Evolutionary conservation across 2,329 filamentous ascomycete genomes (phyloP).

Genomic region (Xenoacremonium recifei): DNA sequence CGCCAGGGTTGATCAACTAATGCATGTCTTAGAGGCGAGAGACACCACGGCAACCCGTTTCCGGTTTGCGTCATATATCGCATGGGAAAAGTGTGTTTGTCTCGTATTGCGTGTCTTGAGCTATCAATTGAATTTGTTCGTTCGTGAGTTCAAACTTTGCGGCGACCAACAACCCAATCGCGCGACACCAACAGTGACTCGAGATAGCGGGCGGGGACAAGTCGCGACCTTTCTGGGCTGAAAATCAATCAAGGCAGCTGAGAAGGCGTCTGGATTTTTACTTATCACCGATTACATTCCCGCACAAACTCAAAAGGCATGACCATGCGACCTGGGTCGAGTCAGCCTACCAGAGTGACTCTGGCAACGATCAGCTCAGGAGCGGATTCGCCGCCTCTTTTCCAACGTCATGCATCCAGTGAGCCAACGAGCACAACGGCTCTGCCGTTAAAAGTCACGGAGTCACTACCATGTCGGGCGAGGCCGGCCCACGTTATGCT

Average conservation of each 20-base stretch:
- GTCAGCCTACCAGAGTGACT: background rate
- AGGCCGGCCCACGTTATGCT: background rate
- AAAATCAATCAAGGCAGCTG: too few species aligned
- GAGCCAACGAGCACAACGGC: too few species aligned
- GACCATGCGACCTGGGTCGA: background rate
- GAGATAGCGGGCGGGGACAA: too few species aligned
- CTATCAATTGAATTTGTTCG: too few species aligned
- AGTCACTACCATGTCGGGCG: background rate
- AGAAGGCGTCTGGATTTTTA: too few species aligned
- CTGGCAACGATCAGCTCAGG: background rate
- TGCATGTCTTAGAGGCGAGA: background rate
- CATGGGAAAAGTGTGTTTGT: background rate
- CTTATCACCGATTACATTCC: background rate
- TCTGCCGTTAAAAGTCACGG: too few species aligned
- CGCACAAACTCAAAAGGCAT: background rate
- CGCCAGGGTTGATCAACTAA: background rate
- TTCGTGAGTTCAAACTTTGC: too few species aligned
- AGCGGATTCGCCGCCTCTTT: background rate
- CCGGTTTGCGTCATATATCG: background rate
- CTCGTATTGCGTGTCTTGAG: too few species aligned
- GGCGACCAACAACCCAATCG: too few species aligned
- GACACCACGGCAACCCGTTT: background rate
- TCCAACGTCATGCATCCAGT: too few species aligned
- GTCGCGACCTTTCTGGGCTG: too few species aligned
- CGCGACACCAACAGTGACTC: too few species aligned